Base-by-base conservation (phyloP, 441 rosid genomes). In the Flueggea neowawraea region DNA sequence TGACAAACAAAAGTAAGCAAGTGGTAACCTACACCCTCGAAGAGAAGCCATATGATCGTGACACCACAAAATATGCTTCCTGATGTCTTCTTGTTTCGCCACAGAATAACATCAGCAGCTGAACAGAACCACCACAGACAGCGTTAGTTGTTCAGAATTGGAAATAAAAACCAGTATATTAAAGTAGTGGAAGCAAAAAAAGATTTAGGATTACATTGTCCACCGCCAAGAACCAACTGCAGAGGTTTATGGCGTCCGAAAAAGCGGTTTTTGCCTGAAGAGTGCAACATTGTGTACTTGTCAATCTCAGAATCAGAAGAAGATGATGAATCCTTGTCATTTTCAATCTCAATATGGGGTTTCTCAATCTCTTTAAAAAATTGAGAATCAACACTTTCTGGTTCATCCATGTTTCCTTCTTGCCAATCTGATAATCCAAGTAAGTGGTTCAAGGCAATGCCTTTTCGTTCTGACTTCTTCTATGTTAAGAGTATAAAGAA, bases 201-300 rank as follows among this genome's bases (percentile, higher is more conserved):
- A 16, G 33, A 54, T 39, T 6, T 31, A 6, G 7, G 15, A 11
- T 5, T 78, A 83, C 89, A 36, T 71, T 81, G 78, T 49, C 86
- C 89, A 9, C 80, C 86, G 4, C 89, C 89, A 8, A 84, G 77
- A 53, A 77, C 70, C 33, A 77, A 57, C 57, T 84, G 86, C 15
- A 84, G 63, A 57, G 89, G 80, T 69, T 73, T 81, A 67, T 81
- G 72, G 31, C 86, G 83, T 50, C 85, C 79, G 48, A 84, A 81
- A 64, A 84, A 68, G 64, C 80, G 80, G 58, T 70, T 71, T 59
- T 72, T 72, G 70, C 51, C 50, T 41, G 65, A 39, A 6, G 70
- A 48, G 47, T 55, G 60, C 58, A 57, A 31, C 10, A 52, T 12
- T 33, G 52, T 17, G 53, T 50, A 56, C 39, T 57, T 65, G 31